Conservation (phyloP, 768 basidiomycete genomes). For the Amylocystis lapponica region DNA sequence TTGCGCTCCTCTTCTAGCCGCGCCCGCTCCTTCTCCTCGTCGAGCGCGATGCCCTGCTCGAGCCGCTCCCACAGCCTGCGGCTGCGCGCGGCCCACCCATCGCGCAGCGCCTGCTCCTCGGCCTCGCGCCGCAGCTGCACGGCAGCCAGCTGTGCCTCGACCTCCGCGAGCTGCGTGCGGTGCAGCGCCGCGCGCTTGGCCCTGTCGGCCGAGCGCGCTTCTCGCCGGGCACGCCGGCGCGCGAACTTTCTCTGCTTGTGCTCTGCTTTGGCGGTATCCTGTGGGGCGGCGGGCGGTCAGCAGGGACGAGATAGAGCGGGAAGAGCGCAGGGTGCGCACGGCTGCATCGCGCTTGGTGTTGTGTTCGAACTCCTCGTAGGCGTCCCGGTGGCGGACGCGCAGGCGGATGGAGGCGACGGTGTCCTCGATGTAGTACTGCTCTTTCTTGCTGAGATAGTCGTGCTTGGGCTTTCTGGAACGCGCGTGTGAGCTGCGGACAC, state of each 20-base stretch:
- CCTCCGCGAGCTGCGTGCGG: conserved; percentile 46
- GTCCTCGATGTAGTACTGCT: conserved; percentile 36
- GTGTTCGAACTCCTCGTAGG: conserved; percentile 48
- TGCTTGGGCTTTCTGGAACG: conserved; percentile 16
- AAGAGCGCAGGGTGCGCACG: conserved; percentile 22
- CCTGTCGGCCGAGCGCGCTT: conserved; percentile 14
- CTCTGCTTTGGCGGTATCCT: conserved; percentile 36
- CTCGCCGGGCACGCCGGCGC: conserved; percentile 10
- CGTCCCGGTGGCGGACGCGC: conserved; percentile 37
- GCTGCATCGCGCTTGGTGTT: conserved; percentile 40
- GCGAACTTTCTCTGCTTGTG: conserved; percentile 15
- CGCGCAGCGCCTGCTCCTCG: conserved; percentile 40
- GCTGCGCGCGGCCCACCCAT: conserved; percentile 41
- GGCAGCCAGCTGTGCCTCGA: conserved; percentile 38
- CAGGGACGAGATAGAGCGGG: not conserved
- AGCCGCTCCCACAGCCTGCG: conserved; percentile 48
- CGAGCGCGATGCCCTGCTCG: conserved; percentile 54
- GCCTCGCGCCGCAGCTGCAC: conserved; percentile 40
- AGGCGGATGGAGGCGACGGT: conserved; percentile 42
- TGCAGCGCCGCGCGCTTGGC: conserved; percentile 35
- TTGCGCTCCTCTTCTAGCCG: conserved; percentile 53
- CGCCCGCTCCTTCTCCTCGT: conserved; percentile 53
- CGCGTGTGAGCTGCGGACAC: not conserved
- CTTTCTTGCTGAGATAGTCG: conserved; percentile 21
- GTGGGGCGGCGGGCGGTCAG: not conserved